These are phyloP conservation scores for Cadophora gregata DNA, from an alignment of 2,329 filamentous ascomycete genomes.

Conservation along the genomic window DNA sequence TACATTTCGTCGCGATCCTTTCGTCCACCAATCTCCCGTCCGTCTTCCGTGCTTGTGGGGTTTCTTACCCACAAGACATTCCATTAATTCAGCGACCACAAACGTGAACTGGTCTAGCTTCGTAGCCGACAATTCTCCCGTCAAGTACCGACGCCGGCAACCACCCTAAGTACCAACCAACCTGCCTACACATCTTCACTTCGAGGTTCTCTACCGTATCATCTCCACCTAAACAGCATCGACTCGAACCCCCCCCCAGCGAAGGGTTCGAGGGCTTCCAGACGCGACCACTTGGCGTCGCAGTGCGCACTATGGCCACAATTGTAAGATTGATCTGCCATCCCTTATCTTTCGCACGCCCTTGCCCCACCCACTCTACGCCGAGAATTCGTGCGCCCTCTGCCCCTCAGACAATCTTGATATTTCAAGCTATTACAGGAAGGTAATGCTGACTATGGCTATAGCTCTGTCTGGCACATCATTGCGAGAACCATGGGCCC, in stretches of 20 bases:
- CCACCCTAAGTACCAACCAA: not conserved
- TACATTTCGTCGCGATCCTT: not conserved
- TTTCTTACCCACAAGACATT: not conserved
- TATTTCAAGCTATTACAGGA: not conserved
- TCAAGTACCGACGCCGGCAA: not conserved
- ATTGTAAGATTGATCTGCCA: slow-evolving; percentile 40
- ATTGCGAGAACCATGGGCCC: slow-evolving; percentile 73
- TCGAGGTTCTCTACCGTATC: not conserved
- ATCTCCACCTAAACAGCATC: not conserved
- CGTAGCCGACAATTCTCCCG: not conserved
- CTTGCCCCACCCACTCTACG: slow-evolving; percentile 29
- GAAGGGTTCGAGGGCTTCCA: slow-evolving; percentile 5
- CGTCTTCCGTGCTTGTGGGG: not conserved
- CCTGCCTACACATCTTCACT: not conserved
- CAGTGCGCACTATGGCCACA: slow-evolving; percentile 35
- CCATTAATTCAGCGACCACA: not conserved
- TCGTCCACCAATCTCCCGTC: not conserved
- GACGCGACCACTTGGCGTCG: not conserved
- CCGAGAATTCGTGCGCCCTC: slow-evolving; percentile 26
- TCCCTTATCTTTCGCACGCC: slow-evolving; percentile 22
- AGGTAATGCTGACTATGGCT: slow-evolving; percentile 32
- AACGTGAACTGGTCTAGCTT: not conserved
- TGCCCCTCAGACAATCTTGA: slow-evolving; percentile 25
- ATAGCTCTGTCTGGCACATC: slow-evolving; percentile 73
- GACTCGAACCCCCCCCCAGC: not conserved